Evolutionary conservation across 257 asterid species (phyloP).

Genomic region (Plantago elongata): DNA sequence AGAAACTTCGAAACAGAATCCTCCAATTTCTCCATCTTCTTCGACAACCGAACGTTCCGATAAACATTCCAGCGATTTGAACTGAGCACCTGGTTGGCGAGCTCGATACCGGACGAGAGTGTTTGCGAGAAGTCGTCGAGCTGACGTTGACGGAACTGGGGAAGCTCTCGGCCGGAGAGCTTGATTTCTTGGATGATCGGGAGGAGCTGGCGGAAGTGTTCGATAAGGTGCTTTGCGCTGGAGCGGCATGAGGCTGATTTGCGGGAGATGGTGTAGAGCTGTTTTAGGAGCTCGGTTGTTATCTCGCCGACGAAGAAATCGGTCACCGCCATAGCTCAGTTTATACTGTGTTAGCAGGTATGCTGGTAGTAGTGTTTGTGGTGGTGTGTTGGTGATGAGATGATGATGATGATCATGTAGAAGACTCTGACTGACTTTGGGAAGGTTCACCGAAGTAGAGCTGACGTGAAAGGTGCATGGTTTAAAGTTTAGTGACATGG

Average conservation of each 20-base stretch:
- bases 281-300: constrained; percentile 75
- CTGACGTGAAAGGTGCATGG: too few species aligned
- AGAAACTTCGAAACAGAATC: constrained; percentile 12
- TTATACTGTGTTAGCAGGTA: too few species aligned
- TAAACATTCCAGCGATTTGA: constrained; percentile 80
- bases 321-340: constrained; percentile 59
- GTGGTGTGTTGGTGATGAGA: too few species aligned
- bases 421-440: too few species aligned
- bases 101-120: constrained; percentile 55
- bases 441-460: too few species aligned
- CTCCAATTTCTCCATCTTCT: constrained; percentile 78
- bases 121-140: constrained; percentile 56
- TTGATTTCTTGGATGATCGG: constrained; percentile 85
- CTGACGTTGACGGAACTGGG: constrained; percentile 81
- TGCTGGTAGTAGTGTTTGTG: too few species aligned
- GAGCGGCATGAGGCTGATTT: constrained; percentile 59
- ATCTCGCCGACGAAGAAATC: constrained; percentile 88
- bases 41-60: constrained; percentile 51
- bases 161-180: constrained; percentile 67
- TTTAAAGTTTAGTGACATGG: too few species aligned
- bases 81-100: constrained; percentile 49
- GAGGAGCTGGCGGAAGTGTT: constrained; percentile 39
- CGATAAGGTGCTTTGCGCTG: constrained; percentile 65
- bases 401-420: too few species aligned
- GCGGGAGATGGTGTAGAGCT: constrained; percentile 44